Evolutionary conservation across 768 basidiomycete species (phyloP), one percentile per base, ranked within the genome.

Genomic region (Strobilomyces dryophilus): DNA sequence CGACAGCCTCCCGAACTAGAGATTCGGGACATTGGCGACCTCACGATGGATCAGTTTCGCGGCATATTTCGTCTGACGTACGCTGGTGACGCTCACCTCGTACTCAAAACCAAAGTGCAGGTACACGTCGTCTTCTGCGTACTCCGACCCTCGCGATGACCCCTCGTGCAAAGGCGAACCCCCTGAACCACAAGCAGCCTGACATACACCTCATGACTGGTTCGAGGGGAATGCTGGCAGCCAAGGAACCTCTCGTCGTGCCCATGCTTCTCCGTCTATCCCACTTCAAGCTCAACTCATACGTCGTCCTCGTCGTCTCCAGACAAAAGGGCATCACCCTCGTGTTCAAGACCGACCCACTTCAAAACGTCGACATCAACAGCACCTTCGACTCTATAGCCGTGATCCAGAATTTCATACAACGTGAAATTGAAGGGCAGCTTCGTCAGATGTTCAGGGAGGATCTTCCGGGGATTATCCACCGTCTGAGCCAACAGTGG

Each of bases 331-430:
- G 97, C 40, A 98, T 98, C 66, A 98, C 97, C 1, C 84, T 99
- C 49, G 97, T 98, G 24, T 99, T 99, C 83, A 98, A 98, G 75
- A 98, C 97, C 34, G 97, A 99, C 71, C 97, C 97, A 2, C 80
- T 99, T 36, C 94, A 99, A 72, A 91, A 92, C 59, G 94, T 99
- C 49, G 92, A 98, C 66, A 98, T 99, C 67, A 94, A 89, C 71
- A 90, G 88, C 69, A 98, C 95, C 3, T 99, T 99, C 64, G 97
- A 99, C 71, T 93, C 92, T 4, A 95, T 99, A 57, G 92, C 91
- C 43, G 95, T 98, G 58, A 97, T 99, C 47, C 91, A 98, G 67
- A 94, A 93, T 52, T 98, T 95, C 70, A 93, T 99, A 54, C 97
- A 98, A 69, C 83, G 85, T 53, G 95, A 98, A 73, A 98, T 99